Percentiles rank a stretch among this genome's conserved stretches.
Conservation (phyloP, 139 green algal species). For the Trebouxia sp. region DNA sequence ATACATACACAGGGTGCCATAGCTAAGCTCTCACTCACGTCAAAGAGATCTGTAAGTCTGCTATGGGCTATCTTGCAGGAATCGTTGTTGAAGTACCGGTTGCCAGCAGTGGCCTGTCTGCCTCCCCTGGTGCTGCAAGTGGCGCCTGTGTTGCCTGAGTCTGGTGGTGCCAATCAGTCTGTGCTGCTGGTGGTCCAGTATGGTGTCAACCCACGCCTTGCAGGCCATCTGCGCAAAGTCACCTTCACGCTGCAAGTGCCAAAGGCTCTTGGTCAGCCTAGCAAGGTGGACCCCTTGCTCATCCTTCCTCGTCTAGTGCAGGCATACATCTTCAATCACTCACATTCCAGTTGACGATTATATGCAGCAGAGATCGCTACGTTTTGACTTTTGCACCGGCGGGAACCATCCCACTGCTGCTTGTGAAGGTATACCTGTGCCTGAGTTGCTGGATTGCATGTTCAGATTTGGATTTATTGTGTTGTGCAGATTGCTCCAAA, state of each 20-base stretch:
- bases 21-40: too few relatives aligned
- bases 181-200: slow-evolving; percentile 29
- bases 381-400: too few relatives aligned
- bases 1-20: not conserved
- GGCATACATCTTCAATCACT: too few relatives aligned
- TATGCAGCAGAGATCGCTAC: too few relatives aligned
- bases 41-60: too few relatives aligned
- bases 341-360: too few relatives aligned
- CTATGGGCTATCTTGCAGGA: not conserved
- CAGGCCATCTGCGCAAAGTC: not conserved
- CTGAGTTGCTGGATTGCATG: not conserved
- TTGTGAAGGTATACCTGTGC: too few relatives aligned
- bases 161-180: not conserved
- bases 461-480: not conserved
- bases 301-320: too few relatives aligned
- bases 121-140: slow-evolving; percentile 32
- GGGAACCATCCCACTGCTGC: too few relatives aligned
- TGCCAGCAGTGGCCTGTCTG: slow-evolving; percentile 29
- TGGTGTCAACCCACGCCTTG: not conserved
- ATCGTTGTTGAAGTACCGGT: slow-evolving; percentile 30
- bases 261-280: not conserved
- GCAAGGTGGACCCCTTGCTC: slow-evolving; percentile 30
- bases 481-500: slow-evolving; percentile 20
- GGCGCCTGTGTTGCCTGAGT: not conserved
- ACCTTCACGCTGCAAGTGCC: slow-evolving; percentile 27